A percentile compares a stretch with the other conserved stretches of the same genome.
phyloP scores from a whole-genome alignment of 108 stramenopile species.

The Cyclotella cryptica region DNA sequence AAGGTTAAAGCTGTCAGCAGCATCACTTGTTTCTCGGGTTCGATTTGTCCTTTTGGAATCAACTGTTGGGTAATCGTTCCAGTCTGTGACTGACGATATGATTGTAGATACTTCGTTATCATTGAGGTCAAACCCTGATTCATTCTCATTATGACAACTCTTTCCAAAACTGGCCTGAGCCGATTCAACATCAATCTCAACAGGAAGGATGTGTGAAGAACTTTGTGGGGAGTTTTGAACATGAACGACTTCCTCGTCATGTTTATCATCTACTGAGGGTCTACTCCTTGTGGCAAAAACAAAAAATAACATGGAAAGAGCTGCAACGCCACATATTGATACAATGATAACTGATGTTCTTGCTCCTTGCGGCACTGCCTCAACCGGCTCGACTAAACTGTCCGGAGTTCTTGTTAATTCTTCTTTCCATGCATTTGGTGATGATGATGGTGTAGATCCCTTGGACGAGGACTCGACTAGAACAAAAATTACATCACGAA shows the following conservation, averaged over 20 bases:
- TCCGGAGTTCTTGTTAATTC: background rate
- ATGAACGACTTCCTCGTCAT: background rate
- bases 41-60: background rate
- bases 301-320: conserved; percentile 24
- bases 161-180: background rate
- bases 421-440: conserved; percentile 8
- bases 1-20: background rate
- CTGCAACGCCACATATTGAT: conserved; percentile 23
- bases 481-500: conserved; percentile 24
- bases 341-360: conserved; percentile 19
- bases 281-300: conserved; percentile 20
- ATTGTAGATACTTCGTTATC: conserved; percentile 16
- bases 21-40: background rate
- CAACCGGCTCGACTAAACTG: conserved; percentile 4
- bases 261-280: background rate
- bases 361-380: conserved; percentile 13
- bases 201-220: background rate
- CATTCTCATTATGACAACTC: conserved; percentile 13
- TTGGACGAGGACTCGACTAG: conserved; percentile 6
- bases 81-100: conserved; percentile 28
- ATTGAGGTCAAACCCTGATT: conserved; percentile 21
- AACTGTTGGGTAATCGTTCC: conserved; percentile 17
- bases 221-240: background rate
- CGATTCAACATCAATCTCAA: background rate
- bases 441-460: background rate